These are phyloP conservation scores for Allium sativum DNA, from an alignment of 106 monocot species.

Conservation along the genomic window DNA sequence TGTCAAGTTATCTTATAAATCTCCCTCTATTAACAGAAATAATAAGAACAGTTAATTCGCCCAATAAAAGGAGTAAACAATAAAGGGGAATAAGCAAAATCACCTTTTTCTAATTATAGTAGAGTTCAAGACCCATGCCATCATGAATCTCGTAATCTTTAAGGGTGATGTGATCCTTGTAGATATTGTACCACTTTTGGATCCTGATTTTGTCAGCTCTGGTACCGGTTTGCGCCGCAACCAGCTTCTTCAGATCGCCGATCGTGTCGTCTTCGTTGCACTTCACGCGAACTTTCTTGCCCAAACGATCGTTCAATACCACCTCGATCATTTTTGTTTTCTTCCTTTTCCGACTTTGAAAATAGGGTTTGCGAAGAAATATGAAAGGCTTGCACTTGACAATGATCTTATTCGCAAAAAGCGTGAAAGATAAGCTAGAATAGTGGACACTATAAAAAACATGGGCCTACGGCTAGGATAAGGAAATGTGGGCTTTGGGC, in stretches of 20 bases:
- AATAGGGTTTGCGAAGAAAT: no score
- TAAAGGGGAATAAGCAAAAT: no score
- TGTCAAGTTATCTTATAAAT: no score
- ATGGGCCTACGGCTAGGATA: no score
- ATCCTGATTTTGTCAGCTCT: constrained; percentile 85
- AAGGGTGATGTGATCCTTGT: constrained; percentile 99
- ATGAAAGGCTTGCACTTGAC: background rate
- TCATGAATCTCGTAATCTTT: constrained; percentile 92
- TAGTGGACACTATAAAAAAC: no score
- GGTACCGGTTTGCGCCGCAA: constrained; percentile 94
- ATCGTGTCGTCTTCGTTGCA: constrained; percentile 96
- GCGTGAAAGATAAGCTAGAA: no score
- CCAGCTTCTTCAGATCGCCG: constrained; percentile 93
- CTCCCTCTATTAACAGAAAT: no score
- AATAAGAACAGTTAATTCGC: no score
- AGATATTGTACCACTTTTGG: constrained; percentile 95
- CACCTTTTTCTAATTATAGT: constrained; percentile 46
- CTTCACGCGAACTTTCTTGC: constrained; percentile 96
- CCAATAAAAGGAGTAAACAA: no score
- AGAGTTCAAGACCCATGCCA: constrained; percentile 90
- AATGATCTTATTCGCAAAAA: no score
- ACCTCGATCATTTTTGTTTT: constrained; percentile 60
- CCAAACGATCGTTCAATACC: constrained; percentile 84
- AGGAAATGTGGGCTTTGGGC: no score
- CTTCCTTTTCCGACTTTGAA: background rate